Percentiles rank a stretch among this genome's conserved stretches.
Evolutionary conservation across 2,329 filamentous ascomycete species (phyloP).

Genomic region (Alternaria alternata): DNA sequence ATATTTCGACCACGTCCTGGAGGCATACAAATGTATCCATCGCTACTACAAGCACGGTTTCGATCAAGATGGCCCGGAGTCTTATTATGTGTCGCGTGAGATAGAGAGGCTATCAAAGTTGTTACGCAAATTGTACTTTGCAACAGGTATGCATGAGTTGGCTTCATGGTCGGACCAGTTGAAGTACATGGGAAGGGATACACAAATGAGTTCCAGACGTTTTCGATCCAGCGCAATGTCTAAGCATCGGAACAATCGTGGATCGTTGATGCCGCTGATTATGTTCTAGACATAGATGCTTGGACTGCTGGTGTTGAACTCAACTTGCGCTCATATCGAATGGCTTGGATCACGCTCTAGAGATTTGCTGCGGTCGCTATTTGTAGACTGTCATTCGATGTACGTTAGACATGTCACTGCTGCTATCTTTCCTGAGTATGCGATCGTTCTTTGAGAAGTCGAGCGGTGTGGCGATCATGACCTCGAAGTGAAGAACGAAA

Average conservation of each 20-base stretch:
- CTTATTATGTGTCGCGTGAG: conserved; percentile 20
- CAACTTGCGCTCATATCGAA: not conserved
- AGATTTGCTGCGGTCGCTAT: not conserved
- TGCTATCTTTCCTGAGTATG: not conserved
- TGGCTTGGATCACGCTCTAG: not conserved
- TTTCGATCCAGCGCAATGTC: conserved; percentile 3
- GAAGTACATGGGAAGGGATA: conserved; percentile 16
- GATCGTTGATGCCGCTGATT: not conserved
- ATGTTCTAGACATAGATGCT: not conserved
- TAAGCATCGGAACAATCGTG: conserved; percentile 4
- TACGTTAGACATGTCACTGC: not conserved
- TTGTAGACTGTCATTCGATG: not conserved
- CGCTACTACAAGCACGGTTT: conserved; percentile 21
- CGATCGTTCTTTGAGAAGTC: not conserved
- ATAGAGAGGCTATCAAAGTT: conserved; percentile 17
- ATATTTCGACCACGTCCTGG: not conserved
- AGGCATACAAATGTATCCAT: conserved; percentile 16
- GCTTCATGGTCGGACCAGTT: conserved; percentile 13
- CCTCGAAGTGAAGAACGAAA: not conserved
- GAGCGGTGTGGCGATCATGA: not conserved
- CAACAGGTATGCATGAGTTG: conserved; percentile 14
- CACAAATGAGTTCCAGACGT: conserved; percentile 11
- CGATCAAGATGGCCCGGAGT: conserved; percentile 12
- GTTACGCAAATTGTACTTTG: conserved; percentile 8
- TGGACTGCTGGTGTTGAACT: not conserved